Percentiles rank a stretch among this genome's conserved stretches.
phyloP scores from a whole-genome alignment of 2,329 filamentous ascomycete species.

The Colletotrichum godetiae region DNA sequence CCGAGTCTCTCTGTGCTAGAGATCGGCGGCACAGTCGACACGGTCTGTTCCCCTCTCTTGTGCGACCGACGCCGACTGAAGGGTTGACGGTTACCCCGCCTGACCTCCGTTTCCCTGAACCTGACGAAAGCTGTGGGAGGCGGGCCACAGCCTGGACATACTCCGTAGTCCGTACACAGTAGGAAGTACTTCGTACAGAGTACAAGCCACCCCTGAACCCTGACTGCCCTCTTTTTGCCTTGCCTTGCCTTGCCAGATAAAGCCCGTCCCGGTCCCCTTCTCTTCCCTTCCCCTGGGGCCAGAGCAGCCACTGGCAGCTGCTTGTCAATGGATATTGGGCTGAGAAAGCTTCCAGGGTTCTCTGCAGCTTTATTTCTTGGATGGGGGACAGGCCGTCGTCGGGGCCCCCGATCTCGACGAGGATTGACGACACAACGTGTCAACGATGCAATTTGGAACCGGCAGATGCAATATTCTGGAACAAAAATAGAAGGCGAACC shows the following conservation, averaged over 20 bases:
- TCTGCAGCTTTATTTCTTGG: neutral
- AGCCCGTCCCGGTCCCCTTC: neutral
- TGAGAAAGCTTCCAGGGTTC: conserved; percentile 9
- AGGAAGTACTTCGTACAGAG: neutral
- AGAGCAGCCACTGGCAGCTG: conserved; percentile 2
- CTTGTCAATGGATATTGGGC: conserved; percentile 19
- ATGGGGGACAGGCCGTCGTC: conserved; percentile 13
- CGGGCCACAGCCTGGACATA: neutral
- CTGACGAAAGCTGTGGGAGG: neutral
- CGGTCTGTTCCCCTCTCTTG: conserved; percentile 25
- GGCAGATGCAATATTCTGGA: conserved; percentile 17
- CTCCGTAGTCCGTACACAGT: too few species aligned
- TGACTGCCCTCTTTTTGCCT: neutral
- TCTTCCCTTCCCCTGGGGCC: conserved; percentile 11
- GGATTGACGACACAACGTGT: conserved; percentile 1
- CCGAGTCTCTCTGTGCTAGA: neutral
- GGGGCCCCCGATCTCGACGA: conserved; percentile 18
- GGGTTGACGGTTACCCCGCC: conserved; percentile 22
- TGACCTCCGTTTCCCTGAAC: conserved; percentile 3
- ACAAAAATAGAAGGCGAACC: conserved; percentile 31
- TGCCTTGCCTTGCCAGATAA: conserved; percentile 8
- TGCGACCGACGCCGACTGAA: conserved; percentile 16
- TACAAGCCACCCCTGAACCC: conserved; percentile 11
- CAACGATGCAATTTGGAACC: conserved; percentile 1
- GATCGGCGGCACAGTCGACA: conserved; percentile 19